phyloP scores from a whole-genome alignment of 495 filamentous ascomycete genomes.

The Lindgomyces ingoldianus region DNA sequence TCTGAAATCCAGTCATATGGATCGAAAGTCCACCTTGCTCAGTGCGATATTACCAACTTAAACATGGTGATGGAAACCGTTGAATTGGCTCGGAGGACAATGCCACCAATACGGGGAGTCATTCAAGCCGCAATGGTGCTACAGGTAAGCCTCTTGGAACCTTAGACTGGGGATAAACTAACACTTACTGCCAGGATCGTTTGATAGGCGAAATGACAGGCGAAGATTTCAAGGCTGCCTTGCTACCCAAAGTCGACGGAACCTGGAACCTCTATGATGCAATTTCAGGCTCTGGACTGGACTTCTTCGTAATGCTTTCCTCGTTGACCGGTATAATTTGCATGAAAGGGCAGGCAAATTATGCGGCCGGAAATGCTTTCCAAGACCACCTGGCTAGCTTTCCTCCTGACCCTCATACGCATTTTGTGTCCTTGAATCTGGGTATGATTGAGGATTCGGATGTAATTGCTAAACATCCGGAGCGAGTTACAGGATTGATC shows the following conservation, averaged over 20 bases:
- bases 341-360: constrained; percentile 2
- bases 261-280: constrained; percentile 23
- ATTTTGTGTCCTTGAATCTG: not conserved
- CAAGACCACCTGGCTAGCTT: constrained; percentile 3
- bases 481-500: too few relatives aligned
- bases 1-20: not conserved
- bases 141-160: not conserved
- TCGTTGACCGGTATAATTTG: constrained; percentile 14
- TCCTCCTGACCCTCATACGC: not conserved
- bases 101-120: not conserved
- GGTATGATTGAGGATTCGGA: constrained; percentile 1
- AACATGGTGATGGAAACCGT: not conserved
- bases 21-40: not conserved
- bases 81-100: not conserved
- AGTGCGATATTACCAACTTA: not conserved
- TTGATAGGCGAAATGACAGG: not conserved
- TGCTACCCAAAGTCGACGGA: not conserved
- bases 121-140: constrained; percentile 8
- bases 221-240: not conserved
- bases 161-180: not conserved
- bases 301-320: constrained; percentile 25
- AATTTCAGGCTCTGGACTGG: not conserved
- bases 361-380: constrained; percentile 15
- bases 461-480: too few relatives aligned
- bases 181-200: not conserved